Evolutionary conservation across 208 protist species (phyloP).

Genomic region (Trypanosoma vivax): DNA sequence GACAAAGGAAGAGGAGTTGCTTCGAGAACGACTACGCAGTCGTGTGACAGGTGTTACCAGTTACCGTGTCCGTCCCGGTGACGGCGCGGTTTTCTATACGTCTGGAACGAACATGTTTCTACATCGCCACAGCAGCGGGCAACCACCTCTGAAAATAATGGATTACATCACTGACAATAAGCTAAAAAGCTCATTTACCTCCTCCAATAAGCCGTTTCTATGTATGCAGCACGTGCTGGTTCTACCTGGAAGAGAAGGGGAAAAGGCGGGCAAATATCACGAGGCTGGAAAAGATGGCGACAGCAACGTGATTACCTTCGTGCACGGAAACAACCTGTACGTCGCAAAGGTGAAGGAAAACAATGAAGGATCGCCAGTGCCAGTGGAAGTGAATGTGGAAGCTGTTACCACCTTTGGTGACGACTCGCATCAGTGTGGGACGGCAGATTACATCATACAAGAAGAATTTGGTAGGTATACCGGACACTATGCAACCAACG

Average conservation of each 20-base stretch:
- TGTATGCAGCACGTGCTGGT: slow-evolving; percentile 30
- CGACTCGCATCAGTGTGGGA: slow-evolving; percentile 57
- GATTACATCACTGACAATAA: slow-evolving; percentile 35
- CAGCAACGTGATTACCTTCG: slow-evolving; percentile 48
- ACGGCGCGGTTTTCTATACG: slow-evolving; percentile 65
- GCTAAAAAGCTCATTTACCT: slow-evolving; percentile 28
- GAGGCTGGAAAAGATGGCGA: not conserved
- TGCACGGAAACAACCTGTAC: slow-evolving; percentile 71
- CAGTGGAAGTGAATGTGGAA: slow-evolving; percentile 34
- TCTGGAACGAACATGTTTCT: slow-evolving; percentile 48
- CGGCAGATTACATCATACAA: slow-evolving; percentile 88
- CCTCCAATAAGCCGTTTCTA: slow-evolving; percentile 43
- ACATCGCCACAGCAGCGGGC: slow-evolving; percentile 37
- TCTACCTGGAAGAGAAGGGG: slow-evolving; percentile 1
- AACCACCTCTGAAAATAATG: slow-evolving; percentile 51
- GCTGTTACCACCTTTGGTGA: slow-evolving; percentile 64
- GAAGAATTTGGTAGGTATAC: slow-evolving; percentile 89
- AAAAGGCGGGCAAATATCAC: slow-evolving; percentile 1
- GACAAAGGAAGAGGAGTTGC: slow-evolving; percentile 72
- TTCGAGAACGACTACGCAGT: slow-evolving; percentile 69
- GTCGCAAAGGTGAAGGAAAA: slow-evolving; percentile 40
- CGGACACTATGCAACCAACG: slow-evolving; percentile 73
- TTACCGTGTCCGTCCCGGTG: slow-evolving; percentile 43
- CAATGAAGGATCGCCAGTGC: not conserved
- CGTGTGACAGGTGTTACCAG: slow-evolving; percentile 50